Evolutionary conservation across 2,329 filamentous ascomycete species (phyloP).

Genomic region (Taxawa tesnikishii): DNA sequence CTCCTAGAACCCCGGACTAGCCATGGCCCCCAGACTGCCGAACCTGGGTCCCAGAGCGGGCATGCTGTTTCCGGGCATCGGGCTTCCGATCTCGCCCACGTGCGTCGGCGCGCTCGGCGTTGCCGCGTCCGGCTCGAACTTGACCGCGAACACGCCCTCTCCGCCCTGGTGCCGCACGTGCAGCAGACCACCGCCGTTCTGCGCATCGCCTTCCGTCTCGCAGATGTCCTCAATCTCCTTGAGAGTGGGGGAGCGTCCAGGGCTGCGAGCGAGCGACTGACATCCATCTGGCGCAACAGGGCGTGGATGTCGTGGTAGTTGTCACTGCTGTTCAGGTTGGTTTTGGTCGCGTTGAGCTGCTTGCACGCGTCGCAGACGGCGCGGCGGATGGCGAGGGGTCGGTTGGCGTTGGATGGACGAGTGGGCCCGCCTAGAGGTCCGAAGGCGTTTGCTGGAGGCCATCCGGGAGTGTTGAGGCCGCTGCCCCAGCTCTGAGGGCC

Average conservation of each 20-base stretch:
- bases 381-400: slow-evolving; percentile 57
- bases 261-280: slow-evolving; percentile 40
- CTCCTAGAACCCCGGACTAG: no score
- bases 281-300: slow-evolving; percentile 52
- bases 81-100: slow-evolving; percentile 36
- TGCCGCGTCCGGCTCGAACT: slow-evolving; percentile 22
- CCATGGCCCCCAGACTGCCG: no score
- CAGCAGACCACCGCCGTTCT: slow-evolving; percentile 87
- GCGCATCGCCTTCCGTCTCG: slow-evolving; percentile 75
- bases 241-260: slow-evolving; percentile 44
- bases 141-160: slow-evolving; percentile 26
- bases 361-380: slow-evolving; percentile 72
- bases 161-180: slow-evolving; percentile 42
- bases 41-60: slow-evolving; percentile 13
- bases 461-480: slow-evolving; percentile 20
- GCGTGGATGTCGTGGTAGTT: slow-evolving; percentile 59
- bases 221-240: slow-evolving; percentile 71
- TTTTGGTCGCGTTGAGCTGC: slow-evolving; percentile 33
- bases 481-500: slow-evolving; percentile 25
- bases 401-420: slow-evolving; percentile 19
- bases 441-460: slow-evolving; percentile 38
- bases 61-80: slow-evolving; percentile 29
- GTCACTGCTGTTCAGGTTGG: slow-evolving; percentile 32
- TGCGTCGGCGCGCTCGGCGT: slow-evolving; percentile 18
- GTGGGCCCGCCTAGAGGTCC: slow-evolving; percentile 39